phyloP scores from a whole-genome alignment of 148 eudicot species.

The Arbutus unedo region DNA sequence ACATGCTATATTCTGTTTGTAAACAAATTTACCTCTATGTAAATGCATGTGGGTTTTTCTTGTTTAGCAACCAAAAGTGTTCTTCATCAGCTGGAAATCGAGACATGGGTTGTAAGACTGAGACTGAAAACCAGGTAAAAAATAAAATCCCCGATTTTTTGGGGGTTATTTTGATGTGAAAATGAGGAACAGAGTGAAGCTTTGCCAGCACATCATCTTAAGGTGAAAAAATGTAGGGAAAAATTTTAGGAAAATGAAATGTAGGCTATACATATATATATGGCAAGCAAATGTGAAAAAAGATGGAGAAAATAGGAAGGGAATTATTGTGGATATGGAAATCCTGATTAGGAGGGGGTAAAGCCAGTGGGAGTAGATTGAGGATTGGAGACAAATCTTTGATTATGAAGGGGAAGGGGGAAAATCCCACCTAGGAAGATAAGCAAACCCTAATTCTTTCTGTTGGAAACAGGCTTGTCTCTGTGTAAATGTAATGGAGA shows the following conservation, averaged over 20 bases:
- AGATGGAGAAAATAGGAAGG: slow-evolving; percentile 1
- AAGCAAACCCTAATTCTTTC: neutral
- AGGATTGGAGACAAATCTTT: neutral
- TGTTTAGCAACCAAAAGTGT: slow-evolving; percentile 8
- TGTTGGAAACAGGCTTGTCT: neutral
- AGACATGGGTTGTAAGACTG: slow-evolving; percentile 8
- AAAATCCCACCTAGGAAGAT: neutral
- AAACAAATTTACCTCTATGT: slow-evolving; percentile 16
- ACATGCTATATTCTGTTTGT: neutral
- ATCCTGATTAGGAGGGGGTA: neutral
- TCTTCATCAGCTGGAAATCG: slow-evolving; percentile 11
- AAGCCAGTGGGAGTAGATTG: neutral
- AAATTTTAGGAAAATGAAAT: neutral
- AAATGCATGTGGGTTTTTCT: slow-evolving; percentile 10
- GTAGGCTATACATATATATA: neutral
- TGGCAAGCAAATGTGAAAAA: neutral
- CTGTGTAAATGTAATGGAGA: no score
- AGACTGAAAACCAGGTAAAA: neutral
- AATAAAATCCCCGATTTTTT: neutral
- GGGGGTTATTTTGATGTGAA: neutral
- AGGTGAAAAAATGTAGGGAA: neutral
- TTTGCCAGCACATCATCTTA: slow-evolving; percentile 8
- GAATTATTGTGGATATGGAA: neutral
- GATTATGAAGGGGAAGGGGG: neutral
- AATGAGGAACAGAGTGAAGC: slow-evolving; percentile 6